Base-by-base conservation (phyloP, 164 flowering plant species). In the Litsea cubeba region DNA sequence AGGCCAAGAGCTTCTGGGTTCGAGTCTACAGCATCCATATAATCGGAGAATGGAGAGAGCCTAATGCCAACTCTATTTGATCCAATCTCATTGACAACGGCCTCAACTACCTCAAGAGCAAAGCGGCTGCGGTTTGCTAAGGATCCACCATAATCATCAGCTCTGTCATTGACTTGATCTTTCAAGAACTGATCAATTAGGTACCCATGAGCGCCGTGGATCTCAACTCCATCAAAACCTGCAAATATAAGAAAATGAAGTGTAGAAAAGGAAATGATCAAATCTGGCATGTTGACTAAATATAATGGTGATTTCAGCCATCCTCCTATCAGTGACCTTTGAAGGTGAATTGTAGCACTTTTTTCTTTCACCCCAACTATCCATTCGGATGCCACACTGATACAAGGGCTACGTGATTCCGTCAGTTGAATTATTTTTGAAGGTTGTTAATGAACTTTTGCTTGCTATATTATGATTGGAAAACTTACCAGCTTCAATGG, bases 201-300 rank as follows among this genome's bases (percentile, higher is more conserved):
- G 77, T 76, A 82, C 14, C 86, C 86, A 24, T 80, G 74, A 11
- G 84, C 83, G 1, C 84, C 84, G 25, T 80, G 86, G 78, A 84
- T 77, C 77, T 84, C 83, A 50, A 84, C 81, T 67, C 84, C 86
- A 76, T 84, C 82, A 28, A 83, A 83, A 12, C 85, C 85, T 81
- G 66, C 46, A 24, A 12, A 54, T 5, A 54, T 2, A 35, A 35
- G 6, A 35, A 35, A 35, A 35, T 35, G 40, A 35, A 5, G 40
- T 35, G 40, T 35, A 35, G 40, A 5, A 35, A 35, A 35, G 40
- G 40, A 35, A 35, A 35, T 35, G 40, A 35, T 5, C 8, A 35
- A 5, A 35, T 35, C 2, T 40, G 35, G 35, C 5, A 30, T 4
- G 35, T 30, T 5, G 35, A 40, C 46, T 40, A 8, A 40, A 40